Base-by-base conservation (phyloP, 441 rosid species). In the Populus hybrid region DNA sequence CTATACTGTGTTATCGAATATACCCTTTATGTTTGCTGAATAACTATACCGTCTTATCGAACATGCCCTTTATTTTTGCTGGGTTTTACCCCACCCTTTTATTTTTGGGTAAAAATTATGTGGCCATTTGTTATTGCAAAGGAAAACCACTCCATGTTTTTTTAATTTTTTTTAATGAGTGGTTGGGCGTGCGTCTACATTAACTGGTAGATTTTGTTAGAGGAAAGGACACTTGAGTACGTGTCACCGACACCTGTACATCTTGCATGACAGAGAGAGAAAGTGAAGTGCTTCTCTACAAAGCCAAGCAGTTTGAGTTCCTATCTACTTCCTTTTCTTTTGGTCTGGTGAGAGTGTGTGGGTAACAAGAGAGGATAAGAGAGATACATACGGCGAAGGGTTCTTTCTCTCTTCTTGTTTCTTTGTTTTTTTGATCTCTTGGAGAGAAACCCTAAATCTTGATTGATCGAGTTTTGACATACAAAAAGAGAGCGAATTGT, bases 161-260 rank as follows among this genome's bases (percentile, higher is more conserved):
- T 30, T 30, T 30, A 2, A 3, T 3, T 30, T 30, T 30, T 30
- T 30, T 30, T 7, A 5, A 35, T 23, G 26, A 18, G 34, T 57
- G 68, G 74, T 71, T 69, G 82, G 69, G 57, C 70, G 72, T 67
- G 50, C 10, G 36, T 20, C n/a, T 7, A 35, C 5, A 50, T 24
- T 42, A 9, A 79, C 83, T 80, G 80, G 77, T 79, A 64, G 82
- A 81, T 78, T 79, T 74, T 75, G 26, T 81, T 71, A 67, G 80
- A 75, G 36, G 83, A 70, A 34, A 81, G 83, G 80, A 80, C 83
- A 70, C 50, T 23, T 73, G 76, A 71, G 78, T 82, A 82, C 83
- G 53, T 79, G 83, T 77, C 71, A 81, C 88, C 86, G 88, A 86
- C 88, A 88, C 87, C 86, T 86, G 91, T 87, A 80, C 83, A 69